Evolutionary conservation across 1,284 basidiomycete species (phyloP), one percentile per base, ranked within the genome.

Genomic region (Marasmius oreades): DNA sequence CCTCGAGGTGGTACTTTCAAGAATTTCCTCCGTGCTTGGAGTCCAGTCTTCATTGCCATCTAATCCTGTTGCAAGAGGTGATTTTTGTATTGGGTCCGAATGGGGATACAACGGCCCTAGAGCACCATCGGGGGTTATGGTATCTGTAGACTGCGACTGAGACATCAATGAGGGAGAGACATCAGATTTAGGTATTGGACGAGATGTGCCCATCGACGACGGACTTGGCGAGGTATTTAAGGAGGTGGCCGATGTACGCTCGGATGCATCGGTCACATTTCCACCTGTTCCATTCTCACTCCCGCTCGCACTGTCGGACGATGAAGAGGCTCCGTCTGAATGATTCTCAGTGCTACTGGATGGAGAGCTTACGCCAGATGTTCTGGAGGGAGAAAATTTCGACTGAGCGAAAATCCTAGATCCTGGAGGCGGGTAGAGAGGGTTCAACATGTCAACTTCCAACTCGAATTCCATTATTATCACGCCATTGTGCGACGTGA

Each of bases 391-490:
- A 8, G 47, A 51, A 3, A 46, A 18, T 23, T 51, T 36, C 14
- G 56, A 23, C 8, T 2, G 12, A 18, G 26, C 11, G 6, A 26
- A 10, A 18, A 61, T 62, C 2, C 66, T 51, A 39, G 45, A 34
- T 36, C 45, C 36, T 44, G 58, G 63, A 31, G 73, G 67, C 5
- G 84, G 83, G 64, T 87, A 87, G 10, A 93, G 72, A 0, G 92
- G 92, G 63, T 94, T 93, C 66, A 85, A 71, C 0, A 67, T 63
- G 67, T 95, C 92, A 50, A 76, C 70, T 65, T 93, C 90, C 22
- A 93, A 77, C 69, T 95, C 93, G 62, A 95, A 92, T 67, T 95
- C 93, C 64, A 95, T 79, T 33, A 92, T 78, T 62, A 92, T 81
- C 34, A 75, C 50, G 2, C 67, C 63, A 11, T 52, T 58, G 14